Conservation (phyloP, 306 rosid species). For the Sphenostylis stenocarpa region DNA sequence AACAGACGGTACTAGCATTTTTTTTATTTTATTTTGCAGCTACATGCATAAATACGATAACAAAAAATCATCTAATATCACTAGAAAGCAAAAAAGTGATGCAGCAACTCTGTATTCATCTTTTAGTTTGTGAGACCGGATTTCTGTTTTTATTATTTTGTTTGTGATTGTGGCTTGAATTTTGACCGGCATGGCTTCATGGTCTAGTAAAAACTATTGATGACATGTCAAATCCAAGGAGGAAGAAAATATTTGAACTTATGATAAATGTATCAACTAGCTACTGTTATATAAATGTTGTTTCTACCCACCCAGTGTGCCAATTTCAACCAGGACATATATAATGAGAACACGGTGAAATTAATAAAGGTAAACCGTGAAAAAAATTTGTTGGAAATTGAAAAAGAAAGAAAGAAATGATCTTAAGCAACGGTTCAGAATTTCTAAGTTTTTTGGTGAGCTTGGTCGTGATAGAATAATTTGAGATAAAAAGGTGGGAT, state of each 20-base stretch:
- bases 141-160: conserved; percentile 24
- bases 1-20: conserved; percentile 26
- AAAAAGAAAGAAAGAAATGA: neutral
- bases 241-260: neutral
- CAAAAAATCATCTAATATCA: conserved; percentile 27
- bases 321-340: neutral
- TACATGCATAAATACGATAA: conserved; percentile 27
- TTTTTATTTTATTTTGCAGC: conserved; percentile 26
- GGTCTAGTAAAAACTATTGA: conserved; percentile 10
- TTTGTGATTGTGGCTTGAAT: conserved; percentile 11
- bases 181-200: neutral
- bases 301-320: conserved; percentile 18
- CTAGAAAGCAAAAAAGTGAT: conserved; percentile 15
- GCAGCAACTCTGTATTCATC: conserved; percentile 12
- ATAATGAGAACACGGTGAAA: conserved; percentile 5
- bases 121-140: conserved; percentile 9
- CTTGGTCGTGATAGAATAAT: conserved; percentile 49
- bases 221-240: conserved; percentile 12
- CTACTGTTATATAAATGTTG: conserved; percentile 1
- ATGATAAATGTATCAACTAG: conserved; percentile 12
- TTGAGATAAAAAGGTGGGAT: conserved; percentile 49
- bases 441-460: conserved; percentile 36
- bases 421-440: conserved; percentile 33
- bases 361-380: conserved; percentile 2
- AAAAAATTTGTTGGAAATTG: neutral